Evolutionary conservation across 2,329 filamentous ascomycete species (phyloP), one percentile per base, ranked within the genome.

Genomic region (Colletotrichum sojae): DNA sequence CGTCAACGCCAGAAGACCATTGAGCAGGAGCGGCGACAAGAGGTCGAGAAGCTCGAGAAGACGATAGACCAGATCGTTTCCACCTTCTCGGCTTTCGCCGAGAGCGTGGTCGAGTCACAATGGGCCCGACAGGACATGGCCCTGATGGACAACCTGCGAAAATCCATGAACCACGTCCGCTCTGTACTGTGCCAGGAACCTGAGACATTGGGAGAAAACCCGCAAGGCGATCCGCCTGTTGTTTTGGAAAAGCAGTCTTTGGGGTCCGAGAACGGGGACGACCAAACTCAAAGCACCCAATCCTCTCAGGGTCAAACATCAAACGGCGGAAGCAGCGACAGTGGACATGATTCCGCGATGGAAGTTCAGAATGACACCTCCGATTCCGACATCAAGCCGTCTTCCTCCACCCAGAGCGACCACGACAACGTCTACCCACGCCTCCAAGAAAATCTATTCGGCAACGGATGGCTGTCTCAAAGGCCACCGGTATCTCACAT

Each of bases 11-110:
- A 62, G 18, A 52, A 62, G 9, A 49, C 48, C 9, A 46, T 45
- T 16, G 48, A 54, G 1, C 25, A 20, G 4, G 59, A 62, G n/a
- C 22, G 51, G 10, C 20, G n/a, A 22, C 40, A 27, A 16, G 48
- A 62, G 18, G 51, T 62, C 15, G 48, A 62, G 6, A 16, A 62
- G 18, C 59, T 62, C 20, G 59, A 62, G n/a, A 20, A 51, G 22
- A 54, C 20, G 4, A 43, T 62, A 0, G 59, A 62, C 10, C 18
- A 55, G 4, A 22, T 62, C 4, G 51, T 52, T 10, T 45, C 59
- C 4, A 54, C 40, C 6, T 55, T 62, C 12, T 54, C 51, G 0
- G 31, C 15, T 27, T 62, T 62, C 12, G 48, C 59, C 9, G 59
- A 54, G 25, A 46, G 8, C 12, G 36, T 54, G 13, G 36, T 62